Percentiles rank a stretch among this genome's conserved stretches.
These are phyloP conservation scores for Rhizomucor miehei DNA, from an alignment of 371 early-diverging fungal genomes.

Conservation along the genomic window DNA sequence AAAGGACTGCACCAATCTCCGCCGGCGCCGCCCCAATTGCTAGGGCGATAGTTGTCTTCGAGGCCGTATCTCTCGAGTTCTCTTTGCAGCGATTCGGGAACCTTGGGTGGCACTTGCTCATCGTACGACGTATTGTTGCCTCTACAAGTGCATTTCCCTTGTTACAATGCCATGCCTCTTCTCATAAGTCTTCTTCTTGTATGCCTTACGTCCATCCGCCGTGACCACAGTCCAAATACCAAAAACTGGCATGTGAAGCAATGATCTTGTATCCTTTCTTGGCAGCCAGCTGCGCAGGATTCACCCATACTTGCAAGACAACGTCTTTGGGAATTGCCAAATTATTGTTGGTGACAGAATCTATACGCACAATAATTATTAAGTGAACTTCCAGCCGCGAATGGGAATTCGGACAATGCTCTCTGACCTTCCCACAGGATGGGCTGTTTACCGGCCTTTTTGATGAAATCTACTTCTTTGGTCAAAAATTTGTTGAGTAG, in stretches of 20 bases:
- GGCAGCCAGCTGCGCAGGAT: conserved; percentile 42
- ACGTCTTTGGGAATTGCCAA: conserved; percentile 48
- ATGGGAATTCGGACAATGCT: not conserved
- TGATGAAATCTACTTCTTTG: conserved; percentile 30
- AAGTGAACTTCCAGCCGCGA: not conserved
- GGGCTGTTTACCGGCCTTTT: conserved; percentile 37
- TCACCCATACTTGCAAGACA: conserved; percentile 64
- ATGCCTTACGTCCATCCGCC: conserved; percentile 60
- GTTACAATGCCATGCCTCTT: not conserved
- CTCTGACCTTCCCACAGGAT: conserved; percentile 60
- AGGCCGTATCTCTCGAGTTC: conserved; percentile 20
- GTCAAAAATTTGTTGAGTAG: conserved; percentile 30
- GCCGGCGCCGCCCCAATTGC: conserved; percentile 41
- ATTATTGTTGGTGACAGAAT: conserved; percentile 36
- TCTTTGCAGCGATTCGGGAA: conserved; percentile 18
- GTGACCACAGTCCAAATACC: conserved; percentile 72
- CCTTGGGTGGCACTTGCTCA: conserved; percentile 31
- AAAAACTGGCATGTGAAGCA: conserved; percentile 57
- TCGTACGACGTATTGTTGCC: conserved; percentile 43
- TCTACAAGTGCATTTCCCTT: not conserved
- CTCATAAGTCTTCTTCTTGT: too few relatives aligned
- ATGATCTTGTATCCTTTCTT: conserved; percentile 57
- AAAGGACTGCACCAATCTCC: conserved; percentile 62
- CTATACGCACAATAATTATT: conserved; percentile 7
- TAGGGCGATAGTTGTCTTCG: conserved; percentile 24